Percentiles rank a stretch among this genome's conserved stretches.
phyloP scores from a whole-genome alignment of 495 filamentous ascomycete genomes.

The Delitschia confertaspora region DNA sequence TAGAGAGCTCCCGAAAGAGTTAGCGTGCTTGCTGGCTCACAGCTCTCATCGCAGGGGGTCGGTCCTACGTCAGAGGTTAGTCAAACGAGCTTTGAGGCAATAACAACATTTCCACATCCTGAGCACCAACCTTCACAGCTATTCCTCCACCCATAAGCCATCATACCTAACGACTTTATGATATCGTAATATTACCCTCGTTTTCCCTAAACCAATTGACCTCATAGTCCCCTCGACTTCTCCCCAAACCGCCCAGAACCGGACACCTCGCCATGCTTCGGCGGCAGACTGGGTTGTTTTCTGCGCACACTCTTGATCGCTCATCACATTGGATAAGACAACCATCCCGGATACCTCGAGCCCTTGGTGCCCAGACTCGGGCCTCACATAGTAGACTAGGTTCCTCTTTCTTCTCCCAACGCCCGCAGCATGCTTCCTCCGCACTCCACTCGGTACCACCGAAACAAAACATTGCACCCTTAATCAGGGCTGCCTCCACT shows the following conservation, averaged over 20 bases:
- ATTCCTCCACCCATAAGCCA: too few relatives aligned
- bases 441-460: slow-evolving; percentile 5
- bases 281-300: slow-evolving; percentile 14
- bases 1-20: too few relatives aligned
- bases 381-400: slow-evolving; percentile 19
- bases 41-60: too few relatives aligned
- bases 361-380: neutral
- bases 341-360: slow-evolving; percentile 1
- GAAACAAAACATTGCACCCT: slow-evolving; percentile 1
- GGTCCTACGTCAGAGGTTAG: too few relatives aligned
- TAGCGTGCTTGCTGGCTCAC: too few relatives aligned
- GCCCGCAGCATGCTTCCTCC: slow-evolving; percentile 10
- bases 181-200: neutral
- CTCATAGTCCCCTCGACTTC: neutral
- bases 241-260: neutral
- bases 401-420: slow-evolving; percentile 6
- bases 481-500: slow-evolving; percentile 15
- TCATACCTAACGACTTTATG: neutral
- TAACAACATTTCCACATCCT: too few relatives aligned
- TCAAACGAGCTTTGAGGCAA: too few relatives aligned
- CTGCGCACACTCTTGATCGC: too few relatives aligned
- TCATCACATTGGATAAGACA: too few relatives aligned
- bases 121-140: too few relatives aligned
- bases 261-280: slow-evolving; percentile 9
- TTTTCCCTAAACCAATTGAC: slow-evolving; percentile 15